Conservation (phyloP, 2,329 filamentous ascomycete species). For the Diaporthe caulivora region DNA sequence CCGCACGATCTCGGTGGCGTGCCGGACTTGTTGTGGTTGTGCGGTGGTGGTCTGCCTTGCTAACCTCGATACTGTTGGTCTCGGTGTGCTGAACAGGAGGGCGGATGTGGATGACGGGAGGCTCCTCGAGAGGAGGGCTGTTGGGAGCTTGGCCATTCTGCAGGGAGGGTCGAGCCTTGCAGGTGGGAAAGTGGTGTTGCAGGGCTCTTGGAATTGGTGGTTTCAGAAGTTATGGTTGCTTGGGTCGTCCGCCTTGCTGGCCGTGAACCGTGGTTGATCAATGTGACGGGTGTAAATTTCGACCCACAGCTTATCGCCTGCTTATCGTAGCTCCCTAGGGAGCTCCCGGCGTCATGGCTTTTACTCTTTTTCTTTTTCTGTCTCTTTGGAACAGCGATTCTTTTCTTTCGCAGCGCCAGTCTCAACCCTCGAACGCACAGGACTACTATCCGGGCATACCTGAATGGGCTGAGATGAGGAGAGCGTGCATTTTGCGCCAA, state of each 20-base stretch:
- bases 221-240: constrained; percentile 24
- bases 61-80: constrained; percentile 42
- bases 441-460: constrained; percentile 30
- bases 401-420: not conserved
- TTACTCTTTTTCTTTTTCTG: not conserved
- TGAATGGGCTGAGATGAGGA: constrained; percentile 50
- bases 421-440: not conserved
- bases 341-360: constrained; percentile 21
- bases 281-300: constrained; percentile 35
- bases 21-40: constrained; percentile 76
- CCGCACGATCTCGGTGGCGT: constrained; percentile 87
- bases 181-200: not conserved
- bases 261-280: not conserved
- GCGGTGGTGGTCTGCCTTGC: constrained; percentile 41
- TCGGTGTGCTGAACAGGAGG: constrained; percentile 34
- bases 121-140: constrained; percentile 47
- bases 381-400: not conserved
- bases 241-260: constrained; percentile 38
- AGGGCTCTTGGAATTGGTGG: not conserved
- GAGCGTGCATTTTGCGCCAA: constrained; percentile 47
- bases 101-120: constrained; percentile 42
- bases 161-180: not conserved
- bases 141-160: constrained; percentile 51
- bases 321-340: constrained; percentile 37
- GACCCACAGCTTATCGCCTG: constrained; percentile 35